These are phyloP conservation scores for Linum lewisii DNA, from an alignment of 345 rosid species.

Conservation along the genomic window DNA sequence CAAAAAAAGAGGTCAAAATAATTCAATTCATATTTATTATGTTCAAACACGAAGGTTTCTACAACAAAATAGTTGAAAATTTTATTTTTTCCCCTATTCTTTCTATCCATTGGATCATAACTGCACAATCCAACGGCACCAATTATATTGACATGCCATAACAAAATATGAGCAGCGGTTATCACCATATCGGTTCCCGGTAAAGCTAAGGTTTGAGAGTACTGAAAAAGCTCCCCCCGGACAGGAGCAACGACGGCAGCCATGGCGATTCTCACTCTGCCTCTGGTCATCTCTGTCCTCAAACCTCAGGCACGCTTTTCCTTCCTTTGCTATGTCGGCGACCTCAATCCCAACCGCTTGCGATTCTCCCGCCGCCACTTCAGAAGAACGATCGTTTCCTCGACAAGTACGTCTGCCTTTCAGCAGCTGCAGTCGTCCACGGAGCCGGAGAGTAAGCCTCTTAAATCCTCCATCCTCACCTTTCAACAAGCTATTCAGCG, in stretches of 20 bases:
- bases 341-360: constrained; percentile 18
- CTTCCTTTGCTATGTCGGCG: constrained; percentile 22
- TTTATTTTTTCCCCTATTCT: too few relatives aligned
- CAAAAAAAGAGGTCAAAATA: too few relatives aligned
- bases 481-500: constrained; percentile 94
- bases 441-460: constrained; percentile 17
- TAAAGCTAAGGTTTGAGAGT: not conserved
- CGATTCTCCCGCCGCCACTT: constrained; percentile 18
- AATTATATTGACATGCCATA: too few relatives aligned
- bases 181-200: too few relatives aligned
- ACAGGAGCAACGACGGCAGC: constrained; percentile 6
- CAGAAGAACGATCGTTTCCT: constrained; percentile 23
- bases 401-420: constrained; percentile 30
- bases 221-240: not conserved
- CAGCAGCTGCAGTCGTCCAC: constrained; percentile 32
- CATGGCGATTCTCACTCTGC: constrained; percentile 62
- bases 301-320: constrained; percentile 34
- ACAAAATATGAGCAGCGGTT: too few relatives aligned
- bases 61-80: too few relatives aligned
- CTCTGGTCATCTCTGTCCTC: constrained; percentile 52
- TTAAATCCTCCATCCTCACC: constrained; percentile 38
- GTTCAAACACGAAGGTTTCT: too few relatives aligned
- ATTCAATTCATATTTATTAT: too few relatives aligned
- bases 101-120: too few relatives aligned
- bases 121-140: too few relatives aligned